These are phyloP conservation scores for Linum tenue DNA, from an alignment of 345 rosid genomes.

Conservation along the genomic window DNA sequence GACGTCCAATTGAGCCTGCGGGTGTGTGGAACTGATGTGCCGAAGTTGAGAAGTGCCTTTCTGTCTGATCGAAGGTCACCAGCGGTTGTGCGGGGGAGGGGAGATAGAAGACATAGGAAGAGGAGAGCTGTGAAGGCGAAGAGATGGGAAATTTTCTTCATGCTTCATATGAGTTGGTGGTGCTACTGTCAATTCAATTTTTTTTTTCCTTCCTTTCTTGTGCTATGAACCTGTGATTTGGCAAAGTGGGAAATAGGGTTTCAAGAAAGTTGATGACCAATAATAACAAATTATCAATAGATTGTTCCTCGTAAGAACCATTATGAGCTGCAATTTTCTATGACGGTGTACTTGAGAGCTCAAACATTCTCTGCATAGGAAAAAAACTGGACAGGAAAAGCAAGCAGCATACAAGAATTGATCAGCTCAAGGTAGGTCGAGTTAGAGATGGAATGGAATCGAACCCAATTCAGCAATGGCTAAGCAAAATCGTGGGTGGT, in stretches of 20 bases:
- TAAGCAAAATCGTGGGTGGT: no score
- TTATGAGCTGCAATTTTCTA: no score
- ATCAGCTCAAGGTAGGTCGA: no score
- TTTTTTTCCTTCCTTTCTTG: no score
- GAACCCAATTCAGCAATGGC: no score
- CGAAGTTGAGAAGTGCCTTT: constrained; percentile 71
- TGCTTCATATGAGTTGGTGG: neutral
- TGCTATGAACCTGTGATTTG: no score
- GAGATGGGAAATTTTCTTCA: constrained; percentile 26
- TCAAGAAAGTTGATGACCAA: no score
- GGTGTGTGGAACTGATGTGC: constrained; percentile 57
- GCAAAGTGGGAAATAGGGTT: no score
- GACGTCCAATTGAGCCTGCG: constrained; percentile 74
- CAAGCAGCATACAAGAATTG: no score
- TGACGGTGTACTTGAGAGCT: neutral
- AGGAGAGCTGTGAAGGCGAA: constrained; percentile 15
- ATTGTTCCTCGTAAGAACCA: no score
- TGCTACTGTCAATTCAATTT: neutral
- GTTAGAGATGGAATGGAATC: no score
- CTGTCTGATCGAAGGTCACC: constrained; percentile 54
- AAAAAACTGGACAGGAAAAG: neutral
- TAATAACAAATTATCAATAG: no score
- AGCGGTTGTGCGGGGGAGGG: constrained; percentile 18
- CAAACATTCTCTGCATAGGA: neutral
- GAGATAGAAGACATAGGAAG: constrained; percentile 28